Evolutionary conservation across 352 stramenopile species (phyloP), one percentile per base, ranked within the genome.

Genomic region (Pythium biforme): DNA sequence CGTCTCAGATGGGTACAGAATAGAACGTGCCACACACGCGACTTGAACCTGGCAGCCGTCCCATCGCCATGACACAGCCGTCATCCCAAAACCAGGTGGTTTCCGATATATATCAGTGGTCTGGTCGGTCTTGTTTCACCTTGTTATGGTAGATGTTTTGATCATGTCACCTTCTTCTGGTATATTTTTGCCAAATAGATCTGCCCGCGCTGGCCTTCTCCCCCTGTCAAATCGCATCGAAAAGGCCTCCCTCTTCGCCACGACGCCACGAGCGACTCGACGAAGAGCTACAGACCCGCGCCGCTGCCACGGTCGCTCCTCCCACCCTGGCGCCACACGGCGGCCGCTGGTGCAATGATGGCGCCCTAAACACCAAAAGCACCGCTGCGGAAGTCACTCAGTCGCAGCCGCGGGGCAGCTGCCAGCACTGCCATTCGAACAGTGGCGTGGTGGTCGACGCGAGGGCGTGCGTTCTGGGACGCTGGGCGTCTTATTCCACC

Each of bases 221-320:
- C 15, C 23, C 46, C 25, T 63, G 56, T 50, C 25, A 49, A 55
- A 55, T 25, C 22, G 25, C 40, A 62, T 53, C n/a, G 12, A 56
- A 43, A 62, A 53, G 31, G 31, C 37, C n/a, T 43, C 6, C 17
- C 37, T 43, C 37, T 8, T 17, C 34, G 34, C 43, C 20, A 62
- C 55, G 27, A 62, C 55, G n/a, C 31, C 39, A 54, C 55, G 55
- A 54, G 46, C 56, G 47, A 63, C 41, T 62, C 31, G 55, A 62
- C 55, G 55, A 63, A 63, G 29, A 63, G 56, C 47, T 56, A 22
- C 10, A 4, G 43, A n/a, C 43, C 43, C 12, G 12, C 43, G 1
- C 11, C 43, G n/a, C 29, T 33, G 31, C 22, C 19, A 12, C 33
- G 14, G 25, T 39, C 25, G 41, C 39, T 23, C 22, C 52, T 58